Evolutionary conservation across 139 green algal species (phyloP), one percentile per base, ranked within the genome.

Genomic region (Chlorella sp.): DNA sequence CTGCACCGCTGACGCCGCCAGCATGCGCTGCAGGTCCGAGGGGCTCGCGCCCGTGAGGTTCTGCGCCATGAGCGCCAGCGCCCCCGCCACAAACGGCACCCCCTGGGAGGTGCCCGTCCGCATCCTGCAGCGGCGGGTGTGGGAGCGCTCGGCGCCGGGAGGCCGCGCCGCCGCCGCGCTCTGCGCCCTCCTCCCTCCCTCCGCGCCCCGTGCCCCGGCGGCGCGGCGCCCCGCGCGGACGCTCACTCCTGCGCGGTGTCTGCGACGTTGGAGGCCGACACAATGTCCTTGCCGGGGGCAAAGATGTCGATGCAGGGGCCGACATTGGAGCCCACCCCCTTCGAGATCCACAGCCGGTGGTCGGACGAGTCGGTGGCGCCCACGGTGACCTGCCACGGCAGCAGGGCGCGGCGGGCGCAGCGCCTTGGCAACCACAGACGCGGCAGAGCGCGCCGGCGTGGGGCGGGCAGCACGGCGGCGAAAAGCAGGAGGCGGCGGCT

Each of bases 301-400:
- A 80, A 87, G 23, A 89, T 33, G 42, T 85, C 78, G 5, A 89
- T 78, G 58, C 84, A 89, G 15, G 55, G 56, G 38, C 84, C 84
- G 8, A 86, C 87, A 58, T 89, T 89, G 48, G 78, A 82, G 6
- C 45, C 83, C 36, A 56, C 67, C 35, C 75, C 82, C 6, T 61
- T 58, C 8, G 48, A 43, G 8, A 83, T 38, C 77, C 79, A 87
- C 15, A 85, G 53, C 17, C 79, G 74, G 40, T 11, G 31, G 61
- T 87, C 82, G 15, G 50, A 31, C 9, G 33, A 25, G 27, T 66
- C 41, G 29, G 70, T 79, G 46, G 83, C 79, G 8, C 50, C 80
- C 33, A 87, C 79, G 3, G 74, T 84, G n/a, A n/a, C n/a, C n/a
- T n/a, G n/a, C n/a, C n/a, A n/a, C n/a, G n/a, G n/a, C n/a, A n/a